Percentiles rank a stretch among this genome's conserved stretches.
These are phyloP conservation scores for Candida xyloterini DNA, from an alignment of 805 yeast species.

Conservation along the genomic window DNA sequence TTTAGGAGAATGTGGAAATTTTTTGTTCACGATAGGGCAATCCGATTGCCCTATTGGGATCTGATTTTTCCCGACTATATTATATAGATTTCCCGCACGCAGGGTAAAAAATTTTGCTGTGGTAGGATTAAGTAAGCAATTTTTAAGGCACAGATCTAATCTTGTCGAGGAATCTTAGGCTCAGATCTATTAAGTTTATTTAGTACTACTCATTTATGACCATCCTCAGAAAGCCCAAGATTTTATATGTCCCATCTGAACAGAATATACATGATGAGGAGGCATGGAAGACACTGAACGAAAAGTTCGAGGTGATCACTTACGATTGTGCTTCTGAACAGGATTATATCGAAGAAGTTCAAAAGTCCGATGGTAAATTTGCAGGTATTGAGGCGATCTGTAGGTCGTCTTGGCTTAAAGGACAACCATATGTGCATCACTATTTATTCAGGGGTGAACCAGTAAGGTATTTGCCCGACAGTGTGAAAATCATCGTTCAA, in stretches of 20 bases:
- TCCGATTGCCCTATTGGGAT: too few species aligned
- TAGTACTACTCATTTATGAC: not conserved
- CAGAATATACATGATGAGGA: constrained; percentile 36
- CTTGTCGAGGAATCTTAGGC: not conserved
- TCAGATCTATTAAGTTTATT: too few species aligned
- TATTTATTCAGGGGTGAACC: constrained; percentile 34
- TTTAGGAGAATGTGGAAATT: not conserved
- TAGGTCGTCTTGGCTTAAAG: constrained; percentile 39
- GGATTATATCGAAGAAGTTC: constrained; percentile 35
- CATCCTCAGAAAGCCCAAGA: constrained; percentile 26
- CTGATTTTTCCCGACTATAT: too few species aligned
- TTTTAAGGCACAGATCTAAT: not conserved
- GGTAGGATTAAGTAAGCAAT: not conserved
- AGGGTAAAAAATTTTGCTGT: too few species aligned
- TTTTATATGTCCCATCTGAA: constrained; percentile 39
- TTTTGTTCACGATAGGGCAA: too few species aligned
- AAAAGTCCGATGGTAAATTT: constrained; percentile 35
- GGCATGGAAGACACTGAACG: constrained; percentile 36
- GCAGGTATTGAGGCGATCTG: constrained; percentile 37
- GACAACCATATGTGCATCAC: constrained; percentile 38
- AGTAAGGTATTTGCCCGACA: constrained; percentile 32
- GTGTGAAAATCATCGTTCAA: constrained; percentile 36
- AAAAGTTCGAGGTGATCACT: constrained; percentile 34
- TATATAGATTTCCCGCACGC: too few species aligned
- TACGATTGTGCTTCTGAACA: constrained; percentile 35